phyloP scores from a whole-genome alignment of 116 monocot species.

The Iris pallida region DNA sequence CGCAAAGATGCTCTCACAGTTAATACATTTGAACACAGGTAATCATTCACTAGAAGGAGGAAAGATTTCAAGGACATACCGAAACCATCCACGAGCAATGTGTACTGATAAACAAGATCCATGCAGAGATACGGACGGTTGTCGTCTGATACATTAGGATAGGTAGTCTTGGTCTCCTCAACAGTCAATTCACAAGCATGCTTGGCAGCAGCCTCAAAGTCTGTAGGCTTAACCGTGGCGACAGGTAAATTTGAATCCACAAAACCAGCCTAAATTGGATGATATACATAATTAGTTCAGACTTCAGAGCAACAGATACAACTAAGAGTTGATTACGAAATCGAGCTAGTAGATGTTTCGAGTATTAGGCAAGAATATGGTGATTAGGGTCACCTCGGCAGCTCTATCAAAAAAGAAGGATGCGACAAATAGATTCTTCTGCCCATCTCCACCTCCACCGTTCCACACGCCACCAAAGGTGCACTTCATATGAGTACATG shows the following conservation, averaged over 20 bases:
- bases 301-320: background rate
- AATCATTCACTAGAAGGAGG: too few species aligned
- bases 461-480: slow-evolving; percentile 98
- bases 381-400: slow-evolving; percentile 58
- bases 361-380: too few species aligned
- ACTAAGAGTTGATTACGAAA: too few species aligned
- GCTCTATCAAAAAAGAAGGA: slow-evolving; percentile 98
- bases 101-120: slow-evolving; percentile 51
- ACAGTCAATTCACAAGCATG: slow-evolving; percentile 35
- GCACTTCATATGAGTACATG: slow-evolving; percentile 87
- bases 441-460: slow-evolving; percentile 94
- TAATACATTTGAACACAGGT: background rate
- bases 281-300: background rate
- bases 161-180: slow-evolving; percentile 31
- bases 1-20: background rate
- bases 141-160: slow-evolving; percentile 23
- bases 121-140: slow-evolving; percentile 53
- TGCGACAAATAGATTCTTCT: slow-evolving; percentile 85
- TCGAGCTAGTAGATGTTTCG: too few species aligned
- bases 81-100: slow-evolving; percentile 50
- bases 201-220: slow-evolving; percentile 41
- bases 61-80: slow-evolving; percentile 14
- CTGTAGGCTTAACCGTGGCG: slow-evolving; percentile 40
- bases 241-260: slow-evolving; percentile 32
- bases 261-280: slow-evolving; percentile 45